These are phyloP conservation scores for Zizania palustris DNA, from an alignment of 202 grass and related monocot genomes.

Conservation along the genomic window DNA sequence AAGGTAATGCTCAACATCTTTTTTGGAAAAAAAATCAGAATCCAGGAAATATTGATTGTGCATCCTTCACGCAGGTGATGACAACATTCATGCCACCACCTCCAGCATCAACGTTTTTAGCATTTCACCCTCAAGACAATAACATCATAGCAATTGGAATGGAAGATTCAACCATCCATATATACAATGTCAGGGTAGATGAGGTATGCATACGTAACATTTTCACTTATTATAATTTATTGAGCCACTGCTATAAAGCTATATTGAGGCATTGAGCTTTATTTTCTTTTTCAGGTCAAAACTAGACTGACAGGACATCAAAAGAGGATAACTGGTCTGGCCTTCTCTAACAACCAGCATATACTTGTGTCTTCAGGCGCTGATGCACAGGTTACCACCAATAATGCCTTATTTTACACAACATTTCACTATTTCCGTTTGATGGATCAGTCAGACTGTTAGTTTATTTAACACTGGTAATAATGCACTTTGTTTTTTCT, in stretches of 20 bases:
- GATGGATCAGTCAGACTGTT: neutral
- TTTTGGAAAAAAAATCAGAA: slow-evolving; percentile 21
- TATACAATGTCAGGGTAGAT: slow-evolving; percentile 98
- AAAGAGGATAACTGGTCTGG: slow-evolving; percentile 87
- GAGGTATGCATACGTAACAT: slow-evolving; percentile 55
- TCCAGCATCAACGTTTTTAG: slow-evolving; percentile 90
- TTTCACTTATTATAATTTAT: slow-evolving; percentile 22
- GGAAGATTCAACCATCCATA: slow-evolving; percentile 99
- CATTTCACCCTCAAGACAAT: slow-evolving; percentile 96
- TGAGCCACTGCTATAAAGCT: slow-evolving; percentile 41
- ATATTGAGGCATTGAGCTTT: slow-evolving; percentile 38
- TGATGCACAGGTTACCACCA: slow-evolving; percentile 81
- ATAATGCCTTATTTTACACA: slow-evolving; percentile 6
- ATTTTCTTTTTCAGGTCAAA: slow-evolving; percentile 69
- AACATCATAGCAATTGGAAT: slow-evolving; percentile 99
- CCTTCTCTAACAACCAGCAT: slow-evolving; percentile 74
- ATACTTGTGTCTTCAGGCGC: slow-evolving; percentile 92
- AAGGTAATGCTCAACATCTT: slow-evolving; percentile 62
- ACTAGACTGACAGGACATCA: slow-evolving; percentile 90
- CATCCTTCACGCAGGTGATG: slow-evolving; percentile 73
- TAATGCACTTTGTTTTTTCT: neutral
- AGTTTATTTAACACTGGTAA: slow-evolving; percentile 22
- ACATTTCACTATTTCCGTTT: neutral
- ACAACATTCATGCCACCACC: slow-evolving; percentile 92
- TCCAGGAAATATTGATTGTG: slow-evolving; percentile 34